Conservation (phyloP, 176 grass and related monocot genomes). For the Carex kokanica region DNA sequence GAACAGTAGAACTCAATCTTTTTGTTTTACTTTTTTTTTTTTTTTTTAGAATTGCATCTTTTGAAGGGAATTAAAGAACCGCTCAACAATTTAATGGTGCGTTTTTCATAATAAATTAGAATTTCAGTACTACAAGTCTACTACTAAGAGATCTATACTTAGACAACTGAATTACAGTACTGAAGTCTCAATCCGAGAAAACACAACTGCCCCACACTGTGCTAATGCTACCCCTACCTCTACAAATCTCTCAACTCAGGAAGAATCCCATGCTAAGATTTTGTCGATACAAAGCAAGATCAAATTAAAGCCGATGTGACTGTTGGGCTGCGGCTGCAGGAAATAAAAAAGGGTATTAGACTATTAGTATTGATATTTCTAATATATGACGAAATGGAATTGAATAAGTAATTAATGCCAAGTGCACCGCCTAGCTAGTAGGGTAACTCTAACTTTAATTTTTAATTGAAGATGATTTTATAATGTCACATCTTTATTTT, state of each 20-base stretch:
- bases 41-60: neutral
- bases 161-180: neutral
- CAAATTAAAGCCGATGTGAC: neutral
- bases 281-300: conserved; percentile 17
- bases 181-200: neutral
- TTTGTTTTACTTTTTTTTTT: no score
- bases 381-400: neutral
- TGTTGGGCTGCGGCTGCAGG: conserved; percentile 11
- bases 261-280: conserved; percentile 4
- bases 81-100: neutral
- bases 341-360: neutral
- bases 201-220: neutral
- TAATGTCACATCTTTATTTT: no score
- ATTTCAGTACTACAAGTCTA: neutral
- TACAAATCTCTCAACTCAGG: neutral
- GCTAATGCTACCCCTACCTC: neutral
- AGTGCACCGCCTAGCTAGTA: neutral
- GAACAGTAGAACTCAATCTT: no score
- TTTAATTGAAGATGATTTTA: no score
- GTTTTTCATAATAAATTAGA: neutral
- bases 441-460: neutral
- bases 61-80: neutral
- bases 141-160: no score
- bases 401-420: neutral
- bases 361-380: neutral